These are phyloP conservation scores for Aspergillus clavatus DNA, from an alignment of 2,329 filamentous ascomycete genomes.

Conservation along the genomic window DNA sequence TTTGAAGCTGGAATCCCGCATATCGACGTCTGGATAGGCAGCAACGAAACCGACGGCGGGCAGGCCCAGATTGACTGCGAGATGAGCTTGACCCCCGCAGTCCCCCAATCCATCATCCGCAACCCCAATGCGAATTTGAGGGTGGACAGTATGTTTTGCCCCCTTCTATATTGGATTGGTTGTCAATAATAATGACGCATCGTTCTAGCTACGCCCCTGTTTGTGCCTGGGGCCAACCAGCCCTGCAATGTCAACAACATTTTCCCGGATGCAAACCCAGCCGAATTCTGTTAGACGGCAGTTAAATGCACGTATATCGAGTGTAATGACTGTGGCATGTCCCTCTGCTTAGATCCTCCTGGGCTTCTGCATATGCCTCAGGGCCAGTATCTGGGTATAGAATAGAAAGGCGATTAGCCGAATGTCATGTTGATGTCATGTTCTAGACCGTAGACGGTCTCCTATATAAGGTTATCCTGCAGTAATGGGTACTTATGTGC, in stretches of 20 bases:
- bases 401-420: not conserved
- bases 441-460: not conserved
- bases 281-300: not conserved
- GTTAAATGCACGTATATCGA: not conserved
- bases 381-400: not conserved
- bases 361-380: not conserved
- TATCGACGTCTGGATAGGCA: slow-evolving; percentile 40
- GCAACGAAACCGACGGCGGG: slow-evolving; percentile 26
- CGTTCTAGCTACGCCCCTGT: slow-evolving; percentile 8
- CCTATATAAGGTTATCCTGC: not conserved
- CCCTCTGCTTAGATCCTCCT: no score
- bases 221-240: slow-evolving; percentile 1
- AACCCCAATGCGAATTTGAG: slow-evolving; percentile 25
- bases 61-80: slow-evolving; percentile 35
- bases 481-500: not conserved
- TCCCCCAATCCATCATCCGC: slow-evolving; percentile 26
- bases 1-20: slow-evolving; percentile 25
- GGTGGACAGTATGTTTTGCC: slow-evolving; percentile 30
- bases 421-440: not conserved
- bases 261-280: slow-evolving; percentile 1
- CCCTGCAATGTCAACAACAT: slow-evolving; percentile 8
- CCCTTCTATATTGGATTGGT: not conserved
- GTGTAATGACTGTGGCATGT: not conserved
- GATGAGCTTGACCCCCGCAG: slow-evolving; percentile 29
- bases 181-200: not conserved